Conservation (phyloP, 352 stramenopile genomes). For the Phytophthora nicotianae region DNA sequence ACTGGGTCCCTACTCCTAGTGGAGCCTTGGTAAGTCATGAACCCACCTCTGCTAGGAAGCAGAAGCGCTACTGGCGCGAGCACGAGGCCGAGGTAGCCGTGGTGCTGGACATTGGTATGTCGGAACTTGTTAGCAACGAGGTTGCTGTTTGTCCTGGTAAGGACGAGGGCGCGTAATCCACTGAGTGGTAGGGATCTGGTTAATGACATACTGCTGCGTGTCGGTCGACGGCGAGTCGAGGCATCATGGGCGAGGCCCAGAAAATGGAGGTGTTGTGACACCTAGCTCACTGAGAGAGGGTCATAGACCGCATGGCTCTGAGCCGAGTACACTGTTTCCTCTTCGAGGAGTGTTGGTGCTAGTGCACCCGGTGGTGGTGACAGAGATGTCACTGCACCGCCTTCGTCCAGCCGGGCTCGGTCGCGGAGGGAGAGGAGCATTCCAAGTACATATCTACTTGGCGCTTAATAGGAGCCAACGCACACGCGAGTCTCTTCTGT, state of each 20-base stretch:
- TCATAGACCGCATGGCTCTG: not conserved
- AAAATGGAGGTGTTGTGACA: not conserved
- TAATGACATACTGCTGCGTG: not conserved
- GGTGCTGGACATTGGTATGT: not conserved
- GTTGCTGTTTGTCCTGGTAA: not conserved
- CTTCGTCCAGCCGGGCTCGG: not conserved
- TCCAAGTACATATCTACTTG: too few species aligned
- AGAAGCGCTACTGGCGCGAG: not conserved
- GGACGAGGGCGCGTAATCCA: not conserved
- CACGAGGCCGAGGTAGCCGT: not conserved
- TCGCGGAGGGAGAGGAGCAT: not conserved
- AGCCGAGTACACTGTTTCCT: not conserved
- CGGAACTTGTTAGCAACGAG: too few species aligned
- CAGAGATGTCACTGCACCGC: not conserved
- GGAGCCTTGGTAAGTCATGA: too few species aligned
- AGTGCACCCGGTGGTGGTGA: not conserved
- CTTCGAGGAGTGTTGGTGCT: not conserved
- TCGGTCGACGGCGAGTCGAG: not conserved
- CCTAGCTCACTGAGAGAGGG: not conserved
- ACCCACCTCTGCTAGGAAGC: not conserved
- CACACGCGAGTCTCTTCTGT: too few species aligned
- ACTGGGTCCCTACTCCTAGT: not conserved
- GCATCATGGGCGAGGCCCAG: not conserved
- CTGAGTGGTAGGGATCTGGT: not conserved
- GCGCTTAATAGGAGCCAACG: too few species aligned